These are phyloP conservation scores for Saxophila tyrrhenica DNA, from an alignment of 495 filamentous ascomycete genomes.

Conservation along the genomic window DNA sequence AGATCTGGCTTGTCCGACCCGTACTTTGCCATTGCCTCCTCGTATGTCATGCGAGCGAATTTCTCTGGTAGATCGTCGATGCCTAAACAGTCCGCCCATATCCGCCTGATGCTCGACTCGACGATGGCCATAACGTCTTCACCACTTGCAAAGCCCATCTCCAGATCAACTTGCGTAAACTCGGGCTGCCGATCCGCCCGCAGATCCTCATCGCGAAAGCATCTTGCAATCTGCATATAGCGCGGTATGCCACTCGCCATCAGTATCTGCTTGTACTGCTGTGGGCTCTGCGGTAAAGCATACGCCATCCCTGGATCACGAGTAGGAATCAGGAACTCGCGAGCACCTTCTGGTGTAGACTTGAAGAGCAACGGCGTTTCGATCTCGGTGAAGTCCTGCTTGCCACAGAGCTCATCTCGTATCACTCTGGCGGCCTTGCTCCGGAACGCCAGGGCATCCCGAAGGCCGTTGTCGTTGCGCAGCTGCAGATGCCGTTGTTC, in stretches of 20 bases:
- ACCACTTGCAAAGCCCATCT: conserved; percentile 73
- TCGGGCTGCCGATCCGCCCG: conserved; percentile 91
- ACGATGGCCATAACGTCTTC: conserved; percentile 61
- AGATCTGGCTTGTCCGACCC: conserved; percentile 91
- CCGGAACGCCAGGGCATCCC: conserved; percentile 51
- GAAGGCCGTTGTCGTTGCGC: conserved; percentile 52
- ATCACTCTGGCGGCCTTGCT: conserved; percentile 40
- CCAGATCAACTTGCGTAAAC: conserved; percentile 92
- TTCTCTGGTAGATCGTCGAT: conserved; percentile 21
- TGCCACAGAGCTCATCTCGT: conserved; percentile 39
- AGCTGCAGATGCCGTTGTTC: conserved; percentile 76
- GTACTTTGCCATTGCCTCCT: conserved; percentile 65
- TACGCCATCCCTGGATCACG: conserved; percentile 64
- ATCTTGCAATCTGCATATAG: conserved; percentile 89
- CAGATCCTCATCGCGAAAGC: conserved; percentile 92
- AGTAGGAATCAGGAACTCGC: conserved; percentile 93
- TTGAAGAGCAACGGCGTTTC: conserved; percentile 95
- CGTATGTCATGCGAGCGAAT: conserved; percentile 57
- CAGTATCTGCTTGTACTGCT: conserved; percentile 97
- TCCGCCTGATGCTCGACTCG: conserved; percentile 48
- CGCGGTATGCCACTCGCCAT: conserved; percentile 76
- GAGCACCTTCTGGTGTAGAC: conserved; percentile 89
- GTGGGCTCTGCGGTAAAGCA: conserved; percentile 88
- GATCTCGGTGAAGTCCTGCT: conserved; percentile 56
- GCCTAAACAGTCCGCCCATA: conserved; percentile 39